phyloP scores from a whole-genome alignment of 768 basidiomycete species.

The Holtermanniella nyarrowii region DNA sequence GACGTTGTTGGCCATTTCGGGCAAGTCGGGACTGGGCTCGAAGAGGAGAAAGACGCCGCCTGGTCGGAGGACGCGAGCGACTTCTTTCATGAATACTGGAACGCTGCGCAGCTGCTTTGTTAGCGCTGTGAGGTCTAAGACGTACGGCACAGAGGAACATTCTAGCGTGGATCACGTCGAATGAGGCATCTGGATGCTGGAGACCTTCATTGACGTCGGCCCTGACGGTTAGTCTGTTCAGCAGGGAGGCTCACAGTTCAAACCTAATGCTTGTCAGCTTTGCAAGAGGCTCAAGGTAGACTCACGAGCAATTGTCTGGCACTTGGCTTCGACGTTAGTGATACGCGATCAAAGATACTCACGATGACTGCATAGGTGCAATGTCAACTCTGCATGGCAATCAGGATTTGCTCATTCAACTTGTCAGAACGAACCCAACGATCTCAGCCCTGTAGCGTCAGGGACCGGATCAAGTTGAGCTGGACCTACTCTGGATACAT shows the following conservation, averaged over 20 bases:
- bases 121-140: neutral
- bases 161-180: constrained; percentile 24
- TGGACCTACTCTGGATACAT: constrained; percentile 13
- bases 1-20: neutral
- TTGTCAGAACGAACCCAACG: constrained; percentile 3
- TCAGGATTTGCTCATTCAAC: neutral
- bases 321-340: constrained; percentile 3
- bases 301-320: constrained; percentile 17
- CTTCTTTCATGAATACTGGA: neutral
- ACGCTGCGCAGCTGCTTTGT: neutral
- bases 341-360: neutral
- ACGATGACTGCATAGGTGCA: constrained; percentile 12
- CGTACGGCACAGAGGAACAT: constrained; percentile 16
- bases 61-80: constrained; percentile 7
- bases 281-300: neutral
- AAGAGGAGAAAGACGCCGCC: constrained; percentile 16
- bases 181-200: constrained; percentile 9
- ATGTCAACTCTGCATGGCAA: constrained; percentile 6
- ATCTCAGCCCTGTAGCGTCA: constrained; percentile 4
- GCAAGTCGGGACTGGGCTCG: constrained; percentile 1
- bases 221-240: constrained; percentile 1
- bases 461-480: neutral
- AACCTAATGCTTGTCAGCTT: constrained; percentile 6
- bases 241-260: constrained; percentile 7
- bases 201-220: constrained; percentile 14